phyloP scores from a whole-genome alignment of 495 filamentous ascomycete species.

The Letharia lupina region DNA sequence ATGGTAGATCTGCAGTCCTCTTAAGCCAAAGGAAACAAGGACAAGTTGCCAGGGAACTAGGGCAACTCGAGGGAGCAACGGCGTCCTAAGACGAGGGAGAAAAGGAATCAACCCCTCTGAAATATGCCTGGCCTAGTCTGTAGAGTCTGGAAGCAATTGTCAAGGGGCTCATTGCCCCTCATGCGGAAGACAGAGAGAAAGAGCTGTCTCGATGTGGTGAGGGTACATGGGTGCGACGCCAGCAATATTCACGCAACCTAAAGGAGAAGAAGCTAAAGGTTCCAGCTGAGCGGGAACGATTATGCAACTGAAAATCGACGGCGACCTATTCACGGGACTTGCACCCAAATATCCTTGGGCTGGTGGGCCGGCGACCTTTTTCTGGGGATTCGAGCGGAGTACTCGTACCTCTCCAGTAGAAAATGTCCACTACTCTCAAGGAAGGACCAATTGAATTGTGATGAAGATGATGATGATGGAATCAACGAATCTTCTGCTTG shows the following conservation, averaged over 20 bases:
- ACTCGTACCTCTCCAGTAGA: not conserved
- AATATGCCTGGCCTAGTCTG: not conserved
- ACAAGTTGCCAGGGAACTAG: not conserved
- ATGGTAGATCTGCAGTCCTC: not conserved
- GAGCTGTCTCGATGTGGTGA: not conserved
- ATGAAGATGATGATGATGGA: not conserved
- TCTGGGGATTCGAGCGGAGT: not conserved
- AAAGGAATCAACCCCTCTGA: not conserved
- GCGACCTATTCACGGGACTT: not conserved
- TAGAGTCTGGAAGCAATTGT: not conserved
- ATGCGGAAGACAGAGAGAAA: not conserved
- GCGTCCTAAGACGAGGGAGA: not conserved
- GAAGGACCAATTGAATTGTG: not conserved
- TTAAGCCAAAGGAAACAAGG: conserved; percentile 1
- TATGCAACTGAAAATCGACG: not conserved
- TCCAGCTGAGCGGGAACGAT: not conserved
- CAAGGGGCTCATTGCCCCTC: not conserved
- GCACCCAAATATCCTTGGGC: not conserved
- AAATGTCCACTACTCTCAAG: not conserved
- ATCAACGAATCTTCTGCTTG: not conserved
- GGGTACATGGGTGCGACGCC: not conserved
- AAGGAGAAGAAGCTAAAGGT: not conserved
- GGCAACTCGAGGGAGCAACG: not conserved
- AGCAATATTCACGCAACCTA: not conserved
- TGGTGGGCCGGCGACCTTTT: not conserved